phyloP scores from a whole-genome alignment of 331 rosid species.

The Telfairia occidentalis region DNA sequence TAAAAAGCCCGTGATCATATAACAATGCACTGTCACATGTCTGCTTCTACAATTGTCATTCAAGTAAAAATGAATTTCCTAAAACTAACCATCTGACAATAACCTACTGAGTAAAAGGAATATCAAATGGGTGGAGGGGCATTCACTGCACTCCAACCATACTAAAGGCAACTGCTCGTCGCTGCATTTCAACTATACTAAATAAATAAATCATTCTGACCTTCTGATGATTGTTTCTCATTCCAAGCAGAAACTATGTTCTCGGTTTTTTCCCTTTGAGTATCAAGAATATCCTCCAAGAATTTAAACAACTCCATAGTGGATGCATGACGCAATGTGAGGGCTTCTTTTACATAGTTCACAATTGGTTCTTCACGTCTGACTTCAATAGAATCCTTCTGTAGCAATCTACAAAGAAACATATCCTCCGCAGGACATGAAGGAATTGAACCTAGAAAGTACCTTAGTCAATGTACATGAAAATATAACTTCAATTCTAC shows the following conservation, averaged over 20 bases:
- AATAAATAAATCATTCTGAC: slow-evolving; percentile 27
- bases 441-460: slow-evolving; percentile 52
- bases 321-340: slow-evolving; percentile 52
- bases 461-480: slow-evolving; percentile 24
- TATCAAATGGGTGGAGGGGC: not conserved
- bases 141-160: no score
- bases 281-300: slow-evolving; percentile 39
- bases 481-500: slow-evolving; percentile 12
- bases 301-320: slow-evolving; percentile 42
- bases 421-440: slow-evolving; percentile 61
- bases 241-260: slow-evolving; percentile 31
- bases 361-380: slow-evolving; percentile 24
- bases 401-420: slow-evolving; percentile 75
- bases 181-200: not conserved
- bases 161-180: not conserved
- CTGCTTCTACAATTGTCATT: slow-evolving; percentile 12
- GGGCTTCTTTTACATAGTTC: slow-evolving; percentile 51
- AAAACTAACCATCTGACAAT: not conserved
- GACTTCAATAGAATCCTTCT: slow-evolving; percentile 51
- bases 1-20: slow-evolving; percentile 32
- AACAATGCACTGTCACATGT: slow-evolving; percentile 8
- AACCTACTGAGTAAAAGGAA: not conserved
- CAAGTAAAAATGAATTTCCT: slow-evolving; percentile 9
- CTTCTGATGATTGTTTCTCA: slow-evolving; percentile 55
- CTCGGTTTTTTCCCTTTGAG: slow-evolving; percentile 39